Evolutionary conservation across 225 moss, liverwort and hornwort genomes (phyloP).

Genomic region (Polytrichum commune): DNA sequence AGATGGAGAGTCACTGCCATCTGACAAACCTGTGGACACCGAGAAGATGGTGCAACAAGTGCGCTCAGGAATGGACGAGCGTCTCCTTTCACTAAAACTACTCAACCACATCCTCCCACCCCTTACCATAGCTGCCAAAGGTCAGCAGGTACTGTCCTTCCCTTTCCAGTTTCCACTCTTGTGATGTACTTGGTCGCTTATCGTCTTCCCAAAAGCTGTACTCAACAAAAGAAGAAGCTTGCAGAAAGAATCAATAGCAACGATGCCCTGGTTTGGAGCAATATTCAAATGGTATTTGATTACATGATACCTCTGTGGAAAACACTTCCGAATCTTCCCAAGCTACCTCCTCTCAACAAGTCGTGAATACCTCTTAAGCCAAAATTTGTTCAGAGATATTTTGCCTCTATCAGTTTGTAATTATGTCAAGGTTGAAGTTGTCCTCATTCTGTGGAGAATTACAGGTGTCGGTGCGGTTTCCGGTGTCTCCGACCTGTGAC

Average conservation of each 20-base stretch:
- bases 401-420: neutral
- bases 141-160: slow-evolving; percentile 63
- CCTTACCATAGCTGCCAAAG: slow-evolving; percentile 71
- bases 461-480: slow-evolving; percentile 71
- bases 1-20: slow-evolving; percentile 25
- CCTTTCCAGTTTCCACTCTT: slow-evolving; percentile 12
- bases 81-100: slow-evolving; percentile 51
- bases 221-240: too few species aligned
- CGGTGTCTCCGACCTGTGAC: slow-evolving; percentile 63
- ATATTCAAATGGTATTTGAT: too few species aligned
- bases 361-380: neutral
- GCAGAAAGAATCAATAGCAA: too few species aligned
- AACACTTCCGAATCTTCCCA: too few species aligned
- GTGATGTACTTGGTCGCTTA: neutral
- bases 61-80: slow-evolving; percentile 65
- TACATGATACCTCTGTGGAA: too few species aligned
- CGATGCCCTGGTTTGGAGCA: too few species aligned
- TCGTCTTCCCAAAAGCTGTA: neutral
- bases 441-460: slow-evolving; percentile 3
- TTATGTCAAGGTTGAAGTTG: neutral
- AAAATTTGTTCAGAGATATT: neutral
- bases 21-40: slow-evolving; percentile 33
- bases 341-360: too few species aligned
- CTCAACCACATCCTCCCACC: slow-evolving; percentile 52
- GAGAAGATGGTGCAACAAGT: slow-evolving; percentile 71